phyloP scores from a whole-genome alignment of 1,139 yeast species.

The Geotrichum aggregatum region DNA sequence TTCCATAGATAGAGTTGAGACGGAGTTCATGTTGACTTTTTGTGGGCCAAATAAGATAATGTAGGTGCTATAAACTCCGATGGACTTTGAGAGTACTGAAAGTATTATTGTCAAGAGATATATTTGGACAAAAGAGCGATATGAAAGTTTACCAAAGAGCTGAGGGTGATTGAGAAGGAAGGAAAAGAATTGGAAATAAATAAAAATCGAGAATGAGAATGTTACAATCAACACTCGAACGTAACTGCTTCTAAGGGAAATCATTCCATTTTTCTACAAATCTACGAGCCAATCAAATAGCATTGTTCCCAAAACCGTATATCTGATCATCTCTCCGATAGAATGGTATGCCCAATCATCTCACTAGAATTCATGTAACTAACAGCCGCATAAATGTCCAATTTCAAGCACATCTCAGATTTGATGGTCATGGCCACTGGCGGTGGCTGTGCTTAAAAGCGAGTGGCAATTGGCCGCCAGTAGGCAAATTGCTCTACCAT shows the following conservation, averaged over 20 bases:
- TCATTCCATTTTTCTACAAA: conserved; percentile 4
- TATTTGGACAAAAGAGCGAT: too few species aligned
- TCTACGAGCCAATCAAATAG: not conserved
- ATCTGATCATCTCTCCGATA: conserved; percentile 2
- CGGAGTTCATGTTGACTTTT: conserved; percentile 1
- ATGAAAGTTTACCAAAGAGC: not conserved
- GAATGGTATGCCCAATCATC: too few species aligned
- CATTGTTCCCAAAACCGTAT: conserved; percentile 1
- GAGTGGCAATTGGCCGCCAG: too few species aligned
- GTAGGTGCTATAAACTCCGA: too few species aligned
- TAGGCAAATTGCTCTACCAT: too few species aligned
- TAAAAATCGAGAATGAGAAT: too few species aligned
- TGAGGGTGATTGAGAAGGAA: not conserved
- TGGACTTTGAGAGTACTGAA: too few species aligned
- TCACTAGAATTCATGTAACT: too few species aligned
- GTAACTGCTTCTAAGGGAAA: not conserved
- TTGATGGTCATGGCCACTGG: not conserved
- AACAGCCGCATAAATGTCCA: not conserved
- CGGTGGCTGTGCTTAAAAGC: not conserved
- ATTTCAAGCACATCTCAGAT: not conserved
- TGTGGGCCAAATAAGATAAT: not conserved
- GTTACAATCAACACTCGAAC: too few species aligned
- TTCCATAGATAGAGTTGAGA: conserved; percentile 3
- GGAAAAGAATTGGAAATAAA: not conserved
- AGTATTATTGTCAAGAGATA: too few species aligned